Percentiles rank a stretch among this genome's conserved stretches.
Conservation (phyloP, 441 rosid species). For the Manihot esculenta region DNA sequence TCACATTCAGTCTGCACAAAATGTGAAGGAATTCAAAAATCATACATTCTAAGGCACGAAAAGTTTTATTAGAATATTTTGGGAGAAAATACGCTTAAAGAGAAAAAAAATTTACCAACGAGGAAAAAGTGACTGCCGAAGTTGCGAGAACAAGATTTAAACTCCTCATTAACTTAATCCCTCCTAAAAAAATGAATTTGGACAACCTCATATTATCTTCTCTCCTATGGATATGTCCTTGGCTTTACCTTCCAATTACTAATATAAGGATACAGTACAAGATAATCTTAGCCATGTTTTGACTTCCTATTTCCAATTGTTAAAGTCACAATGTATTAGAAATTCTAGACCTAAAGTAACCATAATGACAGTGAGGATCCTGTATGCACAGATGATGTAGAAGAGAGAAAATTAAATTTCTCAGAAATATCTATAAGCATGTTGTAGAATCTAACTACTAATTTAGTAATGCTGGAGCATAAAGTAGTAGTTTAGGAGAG, state of each 20-base stretch:
- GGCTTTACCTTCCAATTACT: background rate
- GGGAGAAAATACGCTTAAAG: background rate
- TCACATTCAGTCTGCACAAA: constrained; percentile 76
- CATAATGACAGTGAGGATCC: background rate
- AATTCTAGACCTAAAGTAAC: background rate
- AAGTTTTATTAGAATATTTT: background rate
- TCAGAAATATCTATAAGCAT: background rate
- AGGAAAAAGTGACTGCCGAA: too few relatives aligned
- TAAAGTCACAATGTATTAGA: background rate
- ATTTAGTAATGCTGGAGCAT: background rate
- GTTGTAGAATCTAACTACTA: background rate
- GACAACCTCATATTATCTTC: background rate
- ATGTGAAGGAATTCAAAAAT: constrained; percentile 18
- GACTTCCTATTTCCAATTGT: background rate
- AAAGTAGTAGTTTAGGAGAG: background rate
- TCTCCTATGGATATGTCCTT: background rate
- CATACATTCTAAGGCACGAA: constrained; percentile 3
- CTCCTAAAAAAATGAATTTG: background rate
- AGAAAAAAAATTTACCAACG: background rate
- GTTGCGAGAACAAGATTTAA: background rate
- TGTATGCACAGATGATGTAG: background rate
- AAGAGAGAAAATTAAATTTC: background rate
- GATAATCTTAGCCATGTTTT: background rate
- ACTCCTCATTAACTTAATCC: background rate
- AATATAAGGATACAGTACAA: background rate